Percentiles rank a stretch among this genome's conserved stretches.
Conservation (phyloP, 805 yeast species). For the Zygoascus biomembranicola region DNA sequence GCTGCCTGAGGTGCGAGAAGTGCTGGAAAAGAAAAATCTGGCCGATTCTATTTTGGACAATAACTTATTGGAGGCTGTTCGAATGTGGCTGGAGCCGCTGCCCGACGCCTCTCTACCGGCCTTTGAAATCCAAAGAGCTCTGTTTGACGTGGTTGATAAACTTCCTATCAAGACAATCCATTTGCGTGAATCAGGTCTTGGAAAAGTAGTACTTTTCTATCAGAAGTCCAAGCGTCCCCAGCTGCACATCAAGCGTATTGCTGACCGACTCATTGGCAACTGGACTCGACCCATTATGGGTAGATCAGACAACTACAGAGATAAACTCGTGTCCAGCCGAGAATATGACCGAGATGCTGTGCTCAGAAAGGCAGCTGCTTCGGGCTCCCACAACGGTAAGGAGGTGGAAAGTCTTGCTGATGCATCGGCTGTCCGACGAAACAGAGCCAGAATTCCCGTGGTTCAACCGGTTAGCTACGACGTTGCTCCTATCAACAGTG, state of each 20-base stretch:
- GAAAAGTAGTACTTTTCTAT: slow-evolving; percentile 87
- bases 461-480: slow-evolving; percentile 83
- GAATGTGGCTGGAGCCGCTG: slow-evolving; percentile 96
- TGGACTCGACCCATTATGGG: slow-evolving; percentile 99
- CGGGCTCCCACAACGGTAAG: slow-evolving; percentile 31
- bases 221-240: slow-evolving; percentile 88
- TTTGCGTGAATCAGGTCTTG: slow-evolving; percentile 87
- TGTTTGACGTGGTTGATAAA: slow-evolving; percentile 63
- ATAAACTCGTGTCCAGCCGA: slow-evolving; percentile 61
- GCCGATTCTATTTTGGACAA: slow-evolving; percentile 92
- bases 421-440: slow-evolving; percentile 83
- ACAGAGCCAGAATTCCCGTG: slow-evolving; percentile 93
- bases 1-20: slow-evolving; percentile 68
- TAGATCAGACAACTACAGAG: slow-evolving; percentile 88
- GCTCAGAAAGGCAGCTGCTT: slow-evolving; percentile 9
- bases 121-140: slow-evolving; percentile 84
- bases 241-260: slow-evolving; percentile 73
- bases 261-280: slow-evolving; percentile 85
- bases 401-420: slow-evolving; percentile 46
- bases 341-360: slow-evolving; percentile 40
- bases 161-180: slow-evolving; percentile 95
- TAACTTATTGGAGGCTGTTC: slow-evolving; percentile 82
- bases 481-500: slow-evolving; percentile 69
- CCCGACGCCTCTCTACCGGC: slow-evolving; percentile 99
- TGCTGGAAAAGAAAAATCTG: slow-evolving; percentile 70